Base-by-base conservation (phyloP, 2,329 filamentous ascomycete species). In the Fusarium incarnatum region DNA sequence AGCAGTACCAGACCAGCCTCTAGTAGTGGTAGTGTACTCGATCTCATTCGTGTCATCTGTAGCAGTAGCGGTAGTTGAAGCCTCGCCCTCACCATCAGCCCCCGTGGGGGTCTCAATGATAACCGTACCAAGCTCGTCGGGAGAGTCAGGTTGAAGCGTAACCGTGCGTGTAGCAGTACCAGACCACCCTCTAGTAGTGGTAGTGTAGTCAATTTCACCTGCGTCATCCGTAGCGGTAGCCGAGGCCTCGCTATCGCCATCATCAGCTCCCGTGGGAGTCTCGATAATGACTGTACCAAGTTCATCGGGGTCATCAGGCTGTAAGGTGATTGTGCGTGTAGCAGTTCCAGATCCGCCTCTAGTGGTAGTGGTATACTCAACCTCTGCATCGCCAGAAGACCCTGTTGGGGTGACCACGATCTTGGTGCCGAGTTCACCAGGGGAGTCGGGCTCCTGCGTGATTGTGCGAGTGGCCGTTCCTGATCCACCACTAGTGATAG, bases 221-320 rank as follows among this genome's bases (percentile, higher is more conserved):
- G 15, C 18, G 12, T 22, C n/a, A 12, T 30, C 46, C 16, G 46
- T 48, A 6, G 12, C 8, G 9, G 46, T 48, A 18, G 23, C 44
- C 5, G 32, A 34, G 32, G 8, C 9, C 32, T 18, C 32, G 6
- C 10, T 6, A 5, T 34, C 16, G 8, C 9, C 9, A 10, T 22
- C 20, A 18, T 30, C 6, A 34, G 32, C 32, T 34, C 32, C 32
- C 8, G n/a, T 32, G 1, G 65, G 65, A 3, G 48, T 63, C 8
- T 67, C 47, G 3, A 68, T 54, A 0, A 68, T 6, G 3, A 68
- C 27, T 1, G 64, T 68, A 2, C 59, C 64, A 4, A 46, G 12
- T 5, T 28, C 44, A 8, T n/a, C 37, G 2, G 54, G 46, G 3
- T 23, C 48, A 5, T 57, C 56, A n/a, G 60, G 41, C 8, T 54